Percentiles rank a stretch among this genome's conserved stretches.
Evolutionary conservation across 2,329 filamentous ascomycete species (phyloP).

Genomic region (Immersiporthe knoxdaviesiana): DNA sequence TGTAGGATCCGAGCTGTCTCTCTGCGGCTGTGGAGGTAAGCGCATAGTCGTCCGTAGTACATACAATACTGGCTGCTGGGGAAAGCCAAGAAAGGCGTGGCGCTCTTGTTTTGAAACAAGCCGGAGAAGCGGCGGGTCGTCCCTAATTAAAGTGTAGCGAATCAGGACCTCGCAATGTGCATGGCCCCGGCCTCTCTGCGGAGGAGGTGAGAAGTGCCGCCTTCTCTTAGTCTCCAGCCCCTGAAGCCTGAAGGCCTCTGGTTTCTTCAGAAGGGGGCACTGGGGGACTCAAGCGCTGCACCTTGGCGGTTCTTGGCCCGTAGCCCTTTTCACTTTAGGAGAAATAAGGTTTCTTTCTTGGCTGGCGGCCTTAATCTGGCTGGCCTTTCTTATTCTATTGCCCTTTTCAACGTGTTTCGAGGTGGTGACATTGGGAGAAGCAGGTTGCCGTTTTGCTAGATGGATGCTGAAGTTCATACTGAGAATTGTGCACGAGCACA

Average conservation of each 20-base stretch:
- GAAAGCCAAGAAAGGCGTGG: slow-evolving; percentile 12
- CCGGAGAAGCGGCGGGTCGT: slow-evolving; percentile 9
- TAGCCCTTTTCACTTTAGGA: background rate
- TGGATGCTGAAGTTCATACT: too few relatives aligned
- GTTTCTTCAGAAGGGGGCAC: background rate
- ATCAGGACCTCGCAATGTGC: background rate
- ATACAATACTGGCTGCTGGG: background rate
- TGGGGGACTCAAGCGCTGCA: background rate
- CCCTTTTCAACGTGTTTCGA: background rate
- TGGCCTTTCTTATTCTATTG: background rate
- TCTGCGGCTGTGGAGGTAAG: slow-evolving; percentile 11
- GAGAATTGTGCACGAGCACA: too few relatives aligned
- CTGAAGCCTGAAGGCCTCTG: background rate
- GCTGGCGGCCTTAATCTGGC: background rate
- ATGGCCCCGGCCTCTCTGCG: background rate
- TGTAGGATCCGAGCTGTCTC: slow-evolving; percentile 8
- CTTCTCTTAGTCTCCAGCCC: background rate
- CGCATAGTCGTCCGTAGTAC: too few relatives aligned
- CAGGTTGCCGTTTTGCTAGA: too few relatives aligned
- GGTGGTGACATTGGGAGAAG: background rate
- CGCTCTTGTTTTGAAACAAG: slow-evolving; percentile 26
- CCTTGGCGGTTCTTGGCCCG: slow-evolving; percentile 6
- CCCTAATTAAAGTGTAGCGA: slow-evolving; percentile 17
- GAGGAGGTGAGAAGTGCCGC: background rate
- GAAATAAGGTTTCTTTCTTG: background rate